Evolutionary conservation across 495 filamentous ascomycete genomes (phyloP).

Genomic region (Darksidea phi): DNA sequence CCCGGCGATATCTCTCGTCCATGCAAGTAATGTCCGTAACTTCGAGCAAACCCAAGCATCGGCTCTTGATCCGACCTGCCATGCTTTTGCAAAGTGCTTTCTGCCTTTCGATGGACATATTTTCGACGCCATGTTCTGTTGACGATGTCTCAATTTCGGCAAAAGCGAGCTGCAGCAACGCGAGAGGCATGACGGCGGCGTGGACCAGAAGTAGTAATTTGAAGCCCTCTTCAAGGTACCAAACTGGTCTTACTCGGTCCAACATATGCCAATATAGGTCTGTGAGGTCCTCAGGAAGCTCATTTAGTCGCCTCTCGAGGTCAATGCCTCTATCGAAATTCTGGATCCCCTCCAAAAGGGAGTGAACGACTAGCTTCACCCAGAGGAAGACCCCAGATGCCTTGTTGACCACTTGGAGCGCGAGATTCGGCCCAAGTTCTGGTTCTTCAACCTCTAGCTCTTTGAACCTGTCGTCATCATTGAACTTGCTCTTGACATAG

Average conservation of each 20-base stretch:
- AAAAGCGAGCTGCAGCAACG: neutral
- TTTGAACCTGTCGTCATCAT: slow-evolving; percentile 1
- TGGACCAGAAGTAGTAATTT: neutral
- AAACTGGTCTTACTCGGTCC: neutral
- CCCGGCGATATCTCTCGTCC: neutral
- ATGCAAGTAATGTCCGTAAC: neutral
- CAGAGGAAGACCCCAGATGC: slow-evolving; percentile 32
- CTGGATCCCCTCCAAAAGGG: slow-evolving; percentile 16
- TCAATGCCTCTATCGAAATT: slow-evolving; percentile 14
- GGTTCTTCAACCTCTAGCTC: slow-evolving; percentile 12
- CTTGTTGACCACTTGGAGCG: slow-evolving; percentile 7
- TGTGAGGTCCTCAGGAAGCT: slow-evolving; percentile 17
- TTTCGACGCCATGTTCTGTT: neutral
- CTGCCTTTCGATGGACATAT: neutral
- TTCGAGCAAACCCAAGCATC: neutral
- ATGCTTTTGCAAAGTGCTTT: neutral
- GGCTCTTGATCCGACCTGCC: slow-evolving; percentile 3
- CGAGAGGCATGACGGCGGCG: neutral
- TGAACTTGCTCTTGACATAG: slow-evolving; percentile 1
- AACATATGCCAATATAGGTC: slow-evolving; percentile 25
- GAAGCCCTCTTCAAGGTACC: neutral
- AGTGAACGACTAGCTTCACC: slow-evolving; percentile 24
- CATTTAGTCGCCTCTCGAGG: slow-evolving; percentile 9
- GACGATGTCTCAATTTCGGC: neutral
- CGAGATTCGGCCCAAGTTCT: neutral